Evolutionary conservation across 768 basidiomycete species (phyloP).

Genomic region (Termitomyces sp.): DNA sequence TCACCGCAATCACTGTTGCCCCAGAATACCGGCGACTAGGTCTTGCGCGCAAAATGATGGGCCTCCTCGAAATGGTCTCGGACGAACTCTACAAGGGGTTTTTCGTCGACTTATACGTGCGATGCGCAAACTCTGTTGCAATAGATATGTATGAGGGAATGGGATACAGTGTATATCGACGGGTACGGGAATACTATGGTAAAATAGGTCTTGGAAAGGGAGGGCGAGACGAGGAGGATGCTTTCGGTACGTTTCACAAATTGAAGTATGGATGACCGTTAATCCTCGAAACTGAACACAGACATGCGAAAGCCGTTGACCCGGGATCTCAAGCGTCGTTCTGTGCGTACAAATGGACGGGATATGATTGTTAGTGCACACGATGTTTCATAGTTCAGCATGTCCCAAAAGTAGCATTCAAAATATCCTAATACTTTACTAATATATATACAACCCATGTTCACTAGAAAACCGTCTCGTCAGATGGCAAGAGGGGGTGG

Average conservation of each 20-base stretch:
- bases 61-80: conserved; percentile 80
- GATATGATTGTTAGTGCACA: conserved; percentile 67
- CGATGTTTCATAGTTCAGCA: conserved; percentile 41
- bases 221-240: conserved; percentile 84
- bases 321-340: conserved; percentile 56
- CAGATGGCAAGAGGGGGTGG: conserved; percentile 51
- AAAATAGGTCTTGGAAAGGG: conserved; percentile 71
- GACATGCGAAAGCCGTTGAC: conserved; percentile 76
- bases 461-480: conserved; percentile 2
- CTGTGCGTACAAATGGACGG: conserved; percentile 67
- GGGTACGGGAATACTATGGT: conserved; percentile 90
- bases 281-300: conserved; percentile 11
- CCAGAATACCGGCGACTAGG: conserved; percentile 89
- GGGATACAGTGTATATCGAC: conserved; percentile 89
- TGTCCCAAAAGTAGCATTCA: conserved; percentile 7
- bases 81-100: conserved; percentile 77
- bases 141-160: conserved; percentile 90
- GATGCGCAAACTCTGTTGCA: conserved; percentile 81
- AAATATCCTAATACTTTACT: background rate
- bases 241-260: conserved; percentile 64
- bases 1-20: conserved; percentile 92
- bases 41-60: conserved; percentile 85
- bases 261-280: background rate
- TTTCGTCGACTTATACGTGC: conserved; percentile 96
- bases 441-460: conserved; percentile 2